Conservation (phyloP, 164 flowering plant species). For the Macadamia tetraphylla region DNA sequence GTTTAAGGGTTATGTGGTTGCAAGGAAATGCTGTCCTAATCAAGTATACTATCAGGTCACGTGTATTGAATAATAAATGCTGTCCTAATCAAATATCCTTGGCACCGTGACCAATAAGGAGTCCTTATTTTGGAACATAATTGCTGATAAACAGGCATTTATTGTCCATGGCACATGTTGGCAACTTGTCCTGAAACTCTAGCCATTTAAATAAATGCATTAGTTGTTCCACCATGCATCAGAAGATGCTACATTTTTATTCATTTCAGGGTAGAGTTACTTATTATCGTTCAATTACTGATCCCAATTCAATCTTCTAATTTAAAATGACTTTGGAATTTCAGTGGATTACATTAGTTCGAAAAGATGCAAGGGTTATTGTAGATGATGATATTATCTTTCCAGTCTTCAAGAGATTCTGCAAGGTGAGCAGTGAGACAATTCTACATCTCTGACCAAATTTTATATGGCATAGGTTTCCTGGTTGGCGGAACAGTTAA, state of each 20-base stretch:
- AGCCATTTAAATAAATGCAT: not conserved
- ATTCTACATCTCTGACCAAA: not conserved
- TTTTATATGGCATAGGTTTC: not conserved
- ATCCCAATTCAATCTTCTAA: not conserved
- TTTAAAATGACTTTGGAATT: constrained; percentile 9
- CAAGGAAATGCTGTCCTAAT: not conserved
- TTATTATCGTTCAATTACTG: not conserved
- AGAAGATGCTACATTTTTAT: not conserved
- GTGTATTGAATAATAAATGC: not conserved
- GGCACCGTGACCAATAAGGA: not conserved
- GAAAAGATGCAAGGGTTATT: constrained; percentile 67
- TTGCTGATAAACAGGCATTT: not conserved
- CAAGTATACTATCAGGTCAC: not conserved
- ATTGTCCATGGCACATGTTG: not conserved
- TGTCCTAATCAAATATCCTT: not conserved
- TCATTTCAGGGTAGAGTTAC: not conserved
- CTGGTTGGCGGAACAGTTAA: no score
- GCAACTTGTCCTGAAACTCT: not conserved
- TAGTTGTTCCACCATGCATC: not conserved
- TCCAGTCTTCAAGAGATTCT: constrained; percentile 59
- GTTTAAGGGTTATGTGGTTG: not conserved
- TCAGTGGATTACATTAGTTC: constrained; percentile 80
- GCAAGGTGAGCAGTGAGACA: constrained; percentile 59
- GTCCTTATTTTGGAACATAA: not conserved
- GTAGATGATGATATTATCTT: constrained; percentile 64